Evolutionary conservation across 495 filamentous ascomycete species (phyloP).

Genomic region (Rostrohypoxylon terebratum): DNA sequence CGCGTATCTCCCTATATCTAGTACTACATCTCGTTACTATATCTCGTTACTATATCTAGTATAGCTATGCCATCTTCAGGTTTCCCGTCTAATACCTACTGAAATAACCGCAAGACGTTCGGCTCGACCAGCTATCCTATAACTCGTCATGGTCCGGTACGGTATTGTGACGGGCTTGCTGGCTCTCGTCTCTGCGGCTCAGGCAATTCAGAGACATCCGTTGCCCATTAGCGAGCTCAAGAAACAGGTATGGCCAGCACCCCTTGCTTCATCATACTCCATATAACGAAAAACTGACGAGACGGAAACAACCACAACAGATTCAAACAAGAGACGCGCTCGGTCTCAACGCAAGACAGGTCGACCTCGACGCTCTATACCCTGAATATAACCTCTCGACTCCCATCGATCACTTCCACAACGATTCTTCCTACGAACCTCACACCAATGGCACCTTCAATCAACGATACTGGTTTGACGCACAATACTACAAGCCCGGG

Average conservation of each 20-base stretch:
- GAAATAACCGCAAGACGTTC: neutral
- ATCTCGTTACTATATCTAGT: slow-evolving; percentile 19
- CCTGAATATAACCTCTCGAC: slow-evolving; percentile 71
- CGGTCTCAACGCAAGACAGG: slow-evolving; percentile 45
- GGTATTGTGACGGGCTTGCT: slow-evolving; percentile 30
- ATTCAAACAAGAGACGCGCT: slow-evolving; percentile 36
- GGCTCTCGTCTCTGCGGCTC: slow-evolving; percentile 23
- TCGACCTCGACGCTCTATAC: slow-evolving; percentile 60
- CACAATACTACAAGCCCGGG: slow-evolving; percentile 71
- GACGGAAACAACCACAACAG: slow-evolving; percentile 16
- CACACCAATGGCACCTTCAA: slow-evolving; percentile 69
- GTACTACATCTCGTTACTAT: too few relatives aligned
- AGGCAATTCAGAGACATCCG: slow-evolving; percentile 41
- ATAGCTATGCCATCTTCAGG: neutral
- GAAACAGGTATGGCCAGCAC: slow-evolving; percentile 37
- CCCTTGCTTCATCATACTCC: neutral
- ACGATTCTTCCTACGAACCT: slow-evolving; percentile 75
- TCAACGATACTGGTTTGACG: slow-evolving; percentile 80
- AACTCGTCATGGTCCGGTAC: slow-evolving; percentile 34
- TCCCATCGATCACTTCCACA: slow-evolving; percentile 81
- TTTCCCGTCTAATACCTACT: neutral
- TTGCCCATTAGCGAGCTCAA: slow-evolving; percentile 42
- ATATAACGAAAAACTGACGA: neutral
- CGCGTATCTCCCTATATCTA: slow-evolving; percentile 19
- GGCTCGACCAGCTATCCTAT: neutral